Evolutionary conservation across 345 rosid species (phyloP).

Genomic region (Atalantia buxifolia): DNA sequence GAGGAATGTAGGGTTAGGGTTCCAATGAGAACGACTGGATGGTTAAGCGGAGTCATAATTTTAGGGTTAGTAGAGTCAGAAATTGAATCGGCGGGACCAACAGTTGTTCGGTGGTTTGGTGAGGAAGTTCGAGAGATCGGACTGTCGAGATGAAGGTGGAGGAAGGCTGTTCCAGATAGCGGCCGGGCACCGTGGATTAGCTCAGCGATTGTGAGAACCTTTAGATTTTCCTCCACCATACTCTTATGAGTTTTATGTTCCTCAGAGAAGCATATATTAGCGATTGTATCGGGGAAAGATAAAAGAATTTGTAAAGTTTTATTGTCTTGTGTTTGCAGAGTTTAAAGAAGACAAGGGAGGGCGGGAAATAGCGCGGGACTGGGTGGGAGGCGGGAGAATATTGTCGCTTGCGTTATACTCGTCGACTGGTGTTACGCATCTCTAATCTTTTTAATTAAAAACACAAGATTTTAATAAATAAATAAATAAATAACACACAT

Average conservation of each 20-base stretch:
- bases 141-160: conserved; percentile 20
- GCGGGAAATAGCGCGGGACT: background rate
- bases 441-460: too few relatives aligned
- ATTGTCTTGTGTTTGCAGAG: background rate
- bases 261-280: background rate
- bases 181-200: conserved; percentile 41
- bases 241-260: background rate
- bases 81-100: conserved; percentile 15
- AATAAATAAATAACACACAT: too few relatives aligned
- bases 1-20: conserved; percentile 54
- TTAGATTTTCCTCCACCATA: conserved; percentile 45
- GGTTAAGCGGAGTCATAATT: conserved; percentile 38
- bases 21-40: conserved; percentile 55
- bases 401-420: too few relatives aligned
- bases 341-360: background rate
- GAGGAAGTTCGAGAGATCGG: background rate
- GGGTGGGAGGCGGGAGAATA: background rate
- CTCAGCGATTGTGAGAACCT: conserved; percentile 43
- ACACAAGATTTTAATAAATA: too few relatives aligned
- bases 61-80: conserved; percentile 6
- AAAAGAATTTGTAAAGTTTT: background rate
- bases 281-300: background rate
- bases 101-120: background rate
- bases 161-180: conserved; percentile 54
- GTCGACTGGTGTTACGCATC: too few relatives aligned